phyloP scores from a whole-genome alignment of 805 yeast genomes.

The Ogataea chonburiensis region DNA sequence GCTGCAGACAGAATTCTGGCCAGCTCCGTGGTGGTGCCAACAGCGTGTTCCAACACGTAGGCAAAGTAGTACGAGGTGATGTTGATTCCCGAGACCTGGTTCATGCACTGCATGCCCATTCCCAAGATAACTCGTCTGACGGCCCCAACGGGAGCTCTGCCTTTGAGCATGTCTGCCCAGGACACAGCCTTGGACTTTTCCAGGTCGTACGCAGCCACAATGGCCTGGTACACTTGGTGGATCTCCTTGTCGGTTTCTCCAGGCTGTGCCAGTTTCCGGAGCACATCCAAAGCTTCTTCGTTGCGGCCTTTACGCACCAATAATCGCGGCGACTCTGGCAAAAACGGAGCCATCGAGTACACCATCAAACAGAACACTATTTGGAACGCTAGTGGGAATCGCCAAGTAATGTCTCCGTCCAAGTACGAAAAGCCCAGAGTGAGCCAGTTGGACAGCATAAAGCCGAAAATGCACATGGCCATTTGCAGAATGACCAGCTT shows the following conservation, averaged over 20 bases:
- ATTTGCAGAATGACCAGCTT: constrained; percentile 33
- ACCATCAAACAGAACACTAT: constrained; percentile 18
- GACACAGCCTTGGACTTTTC: constrained; percentile 26
- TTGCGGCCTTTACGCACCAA: constrained; percentile 37
- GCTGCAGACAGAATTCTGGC: constrained; percentile 40
- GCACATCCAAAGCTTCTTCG: constrained; percentile 42
- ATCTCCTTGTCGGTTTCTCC: constrained; percentile 32
- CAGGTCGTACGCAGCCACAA: constrained; percentile 23
- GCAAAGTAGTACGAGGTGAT: constrained; percentile 18
- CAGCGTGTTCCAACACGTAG: constrained; percentile 23
- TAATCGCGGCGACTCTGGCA: constrained; percentile 47
- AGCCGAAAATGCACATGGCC: constrained; percentile 28
- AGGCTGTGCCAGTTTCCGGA: constrained; percentile 36
- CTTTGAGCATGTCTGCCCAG: constrained; percentile 27
- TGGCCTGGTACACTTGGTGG: constrained; percentile 21
- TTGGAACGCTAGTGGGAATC: constrained; percentile 39
- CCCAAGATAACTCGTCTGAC: constrained; percentile 30
- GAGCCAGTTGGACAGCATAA: constrained; percentile 37
- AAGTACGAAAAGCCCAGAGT: constrained; percentile 37
- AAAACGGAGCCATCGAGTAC: constrained; percentile 15
- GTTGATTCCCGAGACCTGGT: constrained; percentile 42
- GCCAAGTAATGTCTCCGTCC: constrained; percentile 30
- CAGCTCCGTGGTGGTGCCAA: constrained; percentile 34
- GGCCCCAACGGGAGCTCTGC: constrained; percentile 23
- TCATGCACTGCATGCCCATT: constrained; percentile 36